phyloP scores from a whole-genome alignment of 2,329 filamentous ascomycete genomes.

The Ophiosphaerella korrae region DNA sequence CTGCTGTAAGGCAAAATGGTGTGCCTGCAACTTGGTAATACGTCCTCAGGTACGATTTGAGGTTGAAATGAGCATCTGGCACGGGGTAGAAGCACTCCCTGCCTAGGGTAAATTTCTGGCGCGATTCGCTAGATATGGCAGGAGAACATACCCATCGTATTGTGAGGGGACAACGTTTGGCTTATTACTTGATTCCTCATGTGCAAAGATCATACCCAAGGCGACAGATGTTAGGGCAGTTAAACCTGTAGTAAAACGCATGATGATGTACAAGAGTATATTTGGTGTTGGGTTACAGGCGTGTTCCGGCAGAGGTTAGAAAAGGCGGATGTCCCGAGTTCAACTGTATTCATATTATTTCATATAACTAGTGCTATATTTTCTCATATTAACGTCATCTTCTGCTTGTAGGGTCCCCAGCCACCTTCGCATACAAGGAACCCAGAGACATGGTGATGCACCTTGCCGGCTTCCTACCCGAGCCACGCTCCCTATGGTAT shows the following conservation, averaged over 20 bases:
- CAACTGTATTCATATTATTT: not conserved
- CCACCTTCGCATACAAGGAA: slow-evolving; percentile 2
- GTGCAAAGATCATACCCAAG: slow-evolving; percentile 17
- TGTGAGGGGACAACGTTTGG: slow-evolving; percentile 27
- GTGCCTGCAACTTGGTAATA: slow-evolving; percentile 42
- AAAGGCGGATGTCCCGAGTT: no score
- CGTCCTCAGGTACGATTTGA: slow-evolving; percentile 32
- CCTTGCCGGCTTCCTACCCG: slow-evolving; percentile 16
- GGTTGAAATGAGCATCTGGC: slow-evolving; percentile 30
- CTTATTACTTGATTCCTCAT: slow-evolving; percentile 17
- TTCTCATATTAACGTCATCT: slow-evolving; percentile 9
- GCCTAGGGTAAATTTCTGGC: not conserved
- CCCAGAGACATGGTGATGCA: slow-evolving; percentile 4
- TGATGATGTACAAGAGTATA: slow-evolving; percentile 2
- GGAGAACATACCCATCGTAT: slow-evolving; percentile 22
- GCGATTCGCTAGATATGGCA: no score
- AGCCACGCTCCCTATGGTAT: slow-evolving; percentile 4
- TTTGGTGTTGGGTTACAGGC: no score
- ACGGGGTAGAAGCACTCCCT: slow-evolving; percentile 34
- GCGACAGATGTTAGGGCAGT: slow-evolving; percentile 22
- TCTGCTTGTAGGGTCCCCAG: slow-evolving; percentile 2
- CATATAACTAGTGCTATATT: not conserved
- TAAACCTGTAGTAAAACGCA: slow-evolving; percentile 26
- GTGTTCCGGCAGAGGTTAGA: not conserved
- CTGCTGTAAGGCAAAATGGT: slow-evolving; percentile 32